A percentile compares a stretch with the other conserved stretches of the same genome.
These are phyloP conservation scores for Austroboletus niveus DNA, from an alignment of 1,284 basidiomycete species.

Conservation along the genomic window DNA sequence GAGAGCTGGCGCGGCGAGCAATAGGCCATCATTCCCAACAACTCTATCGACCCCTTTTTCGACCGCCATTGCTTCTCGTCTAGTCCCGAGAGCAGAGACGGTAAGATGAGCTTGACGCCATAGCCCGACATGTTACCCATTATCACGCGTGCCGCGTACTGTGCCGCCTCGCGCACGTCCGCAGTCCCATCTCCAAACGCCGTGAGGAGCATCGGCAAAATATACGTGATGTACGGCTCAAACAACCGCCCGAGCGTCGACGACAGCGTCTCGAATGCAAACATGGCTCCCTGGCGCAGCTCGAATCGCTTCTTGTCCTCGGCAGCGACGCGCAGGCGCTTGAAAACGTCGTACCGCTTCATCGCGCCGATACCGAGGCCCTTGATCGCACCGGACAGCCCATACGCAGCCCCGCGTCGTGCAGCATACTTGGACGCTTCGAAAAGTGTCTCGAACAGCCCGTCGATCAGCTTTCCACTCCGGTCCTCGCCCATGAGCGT, in stretches of 20 bases:
- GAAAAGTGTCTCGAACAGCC: conserved; percentile 76
- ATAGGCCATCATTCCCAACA: conserved; percentile 99
- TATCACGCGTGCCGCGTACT: conserved; percentile 91
- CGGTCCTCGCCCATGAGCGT: conserved; percentile 60
- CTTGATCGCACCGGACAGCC: conserved; percentile 89
- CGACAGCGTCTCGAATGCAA: conserved; percentile 92
- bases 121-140: conserved; percentile 96
- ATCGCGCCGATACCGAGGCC: conserved; percentile 86
- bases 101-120: conserved; percentile 94
- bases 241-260: conserved; percentile 85
- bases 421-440: conserved; percentile 85
- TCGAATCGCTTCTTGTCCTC: conserved; percentile 92
- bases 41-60: conserved; percentile 96
- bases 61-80: conserved; percentile 99
- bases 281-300: conserved; percentile 90
- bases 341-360: conserved; percentile 82
- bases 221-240: conserved; percentile 90
- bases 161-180: conserved; percentile 94
- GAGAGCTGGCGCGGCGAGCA: conserved; percentile 96
- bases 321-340: conserved; percentile 71
- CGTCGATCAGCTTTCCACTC: conserved; percentile 70
- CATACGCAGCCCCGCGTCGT: conserved; percentile 94
- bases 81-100: conserved; percentile 85
- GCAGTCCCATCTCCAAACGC: conserved; percentile 88
- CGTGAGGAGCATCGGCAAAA: conserved; percentile 83